Percentiles rank a stretch among this genome's conserved stretches.
These are phyloP conservation scores for Cyclocybe cylindracea DNA, from an alignment of 768 basidiomycete species.

Conservation along the genomic window DNA sequence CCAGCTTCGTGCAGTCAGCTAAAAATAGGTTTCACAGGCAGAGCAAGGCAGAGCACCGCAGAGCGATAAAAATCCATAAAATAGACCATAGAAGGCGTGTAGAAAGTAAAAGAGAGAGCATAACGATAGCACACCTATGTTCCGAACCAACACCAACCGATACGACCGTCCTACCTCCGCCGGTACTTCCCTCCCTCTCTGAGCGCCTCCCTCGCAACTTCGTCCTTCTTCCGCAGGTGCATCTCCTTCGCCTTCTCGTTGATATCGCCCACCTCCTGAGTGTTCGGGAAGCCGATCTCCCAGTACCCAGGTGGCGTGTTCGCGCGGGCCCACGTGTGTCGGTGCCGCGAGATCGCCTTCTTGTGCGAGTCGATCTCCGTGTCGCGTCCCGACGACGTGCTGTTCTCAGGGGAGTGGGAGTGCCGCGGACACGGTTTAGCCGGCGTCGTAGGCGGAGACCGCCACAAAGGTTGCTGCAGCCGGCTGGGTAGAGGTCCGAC, in stretches of 20 bases:
- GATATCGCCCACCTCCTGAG: constrained; percentile 78
- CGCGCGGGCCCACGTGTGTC: constrained; percentile 67
- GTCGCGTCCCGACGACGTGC: constrained; percentile 13
- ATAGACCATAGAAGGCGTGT: too few species aligned
- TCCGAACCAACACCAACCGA: background rate
- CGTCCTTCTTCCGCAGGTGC: constrained; percentile 62
- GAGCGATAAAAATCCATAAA: background rate
- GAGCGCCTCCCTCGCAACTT: constrained; percentile 61
- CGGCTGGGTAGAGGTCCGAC: constrained; percentile 70
- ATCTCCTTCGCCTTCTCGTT: constrained; percentile 75
- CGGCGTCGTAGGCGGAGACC: constrained; percentile 50
- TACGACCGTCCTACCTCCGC: constrained; percentile 19
- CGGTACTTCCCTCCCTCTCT: constrained; percentile 44
- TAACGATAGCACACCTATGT: background rate
- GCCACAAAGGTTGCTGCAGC: constrained; percentile 74
- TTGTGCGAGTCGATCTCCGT: constrained; percentile 53
- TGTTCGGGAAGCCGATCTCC: constrained; percentile 88
- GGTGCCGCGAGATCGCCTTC: constrained; percentile 71
- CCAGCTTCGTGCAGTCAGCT: too few species aligned
- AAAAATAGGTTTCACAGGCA: too few species aligned
- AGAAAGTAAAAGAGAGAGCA: background rate
- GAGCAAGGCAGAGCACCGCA: too few species aligned
- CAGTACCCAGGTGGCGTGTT: constrained; percentile 87
- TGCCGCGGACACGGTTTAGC: constrained; percentile 30
- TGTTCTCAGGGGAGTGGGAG: constrained; percentile 2